phyloP scores from a whole-genome alignment of 2,329 filamentous ascomycete species.

The Tympanopsis confertula region DNA sequence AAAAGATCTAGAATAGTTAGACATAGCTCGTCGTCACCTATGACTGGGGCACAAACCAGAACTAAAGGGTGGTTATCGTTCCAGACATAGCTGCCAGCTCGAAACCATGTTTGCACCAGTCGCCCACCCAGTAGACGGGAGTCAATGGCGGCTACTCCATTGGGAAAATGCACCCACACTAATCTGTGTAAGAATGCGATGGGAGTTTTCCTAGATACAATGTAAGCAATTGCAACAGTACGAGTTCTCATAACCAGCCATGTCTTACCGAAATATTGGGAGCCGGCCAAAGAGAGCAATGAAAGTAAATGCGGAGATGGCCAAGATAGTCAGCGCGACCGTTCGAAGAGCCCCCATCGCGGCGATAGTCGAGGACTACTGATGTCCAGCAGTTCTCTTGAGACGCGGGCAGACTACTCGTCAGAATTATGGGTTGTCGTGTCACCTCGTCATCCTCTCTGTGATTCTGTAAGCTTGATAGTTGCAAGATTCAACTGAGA shows the following conservation, averaged over 20 bases:
- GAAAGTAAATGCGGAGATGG: not conserved
- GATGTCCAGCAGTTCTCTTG: no score
- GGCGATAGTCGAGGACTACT: no score
- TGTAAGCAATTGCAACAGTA: no score
- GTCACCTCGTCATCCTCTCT: no score
- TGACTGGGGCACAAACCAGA: not conserved
- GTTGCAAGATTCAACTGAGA: no score
- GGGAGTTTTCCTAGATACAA: conserved; percentile 1
- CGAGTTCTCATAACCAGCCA: no score
- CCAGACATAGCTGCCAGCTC: not conserved
- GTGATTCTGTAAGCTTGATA: no score
- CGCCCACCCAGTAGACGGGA: not conserved
- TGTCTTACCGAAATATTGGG: not conserved
- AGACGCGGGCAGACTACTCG: no score
- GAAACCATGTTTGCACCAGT: not conserved
- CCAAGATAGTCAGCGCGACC: not conserved
- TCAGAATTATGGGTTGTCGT: no score
- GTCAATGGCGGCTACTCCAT: not conserved
- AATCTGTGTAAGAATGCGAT: not conserved
- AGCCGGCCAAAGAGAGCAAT: not conserved
- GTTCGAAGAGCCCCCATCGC: not conserved
- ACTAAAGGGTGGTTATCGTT: conserved; percentile 1
- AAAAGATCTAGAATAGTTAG: not conserved
- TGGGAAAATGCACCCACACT: not conserved
- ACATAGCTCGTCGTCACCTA: no score